Evolutionary conservation across 192 early-diverging fungal species (phyloP), one percentile per base, ranked within the genome.

Genomic region (Rhizoclosmatium sp.): DNA sequence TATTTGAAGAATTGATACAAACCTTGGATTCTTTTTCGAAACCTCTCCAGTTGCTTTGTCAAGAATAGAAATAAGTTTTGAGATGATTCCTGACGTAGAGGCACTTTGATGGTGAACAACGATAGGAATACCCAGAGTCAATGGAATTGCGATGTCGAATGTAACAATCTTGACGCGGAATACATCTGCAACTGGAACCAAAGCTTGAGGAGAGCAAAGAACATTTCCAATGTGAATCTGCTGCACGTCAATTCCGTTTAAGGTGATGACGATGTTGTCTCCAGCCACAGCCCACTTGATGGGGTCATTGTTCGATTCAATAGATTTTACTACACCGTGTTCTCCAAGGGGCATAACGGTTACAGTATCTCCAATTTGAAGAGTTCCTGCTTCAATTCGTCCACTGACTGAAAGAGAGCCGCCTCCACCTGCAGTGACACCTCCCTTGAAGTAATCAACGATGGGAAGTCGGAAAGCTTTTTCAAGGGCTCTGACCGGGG

Each of bases 231-330:
- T 91, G 78, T 90, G 46, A 96, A 65, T 80, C n/a, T 94, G 92
- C 54, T 92, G 78, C 31, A 93, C 90, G 58, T 96, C 95, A 12
- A 94, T 65, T 4, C 91, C 91, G 16, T 83, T 58, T 14, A 99
- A 83, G 4, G 91, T 91, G 79, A 98, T 82, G 5, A 94, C 80
- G 2, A 96, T 91, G 56, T 90, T 92, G 79, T 98, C 98, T n/a
- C 98, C 98, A 12, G 95, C 95, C 1, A 91, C 96, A 10, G 95
- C 97, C 95, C 95, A 98, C 65, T 93, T 89, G 16, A 88, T 84
- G 0, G 91, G 69, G 59, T 91, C 91, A 68, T 92, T 91, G 65
- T 89, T 90, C 4, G 92, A 84, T 59, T 95, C 92, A 71, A 98
- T 90, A 2, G 89, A 93, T 79, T 94, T 95, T 45, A 98, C 91